These are phyloP conservation scores for Hypoxylon sp. DNA, from an alignment of 2,329 filamentous ascomycete species.

Conservation along the genomic window DNA sequence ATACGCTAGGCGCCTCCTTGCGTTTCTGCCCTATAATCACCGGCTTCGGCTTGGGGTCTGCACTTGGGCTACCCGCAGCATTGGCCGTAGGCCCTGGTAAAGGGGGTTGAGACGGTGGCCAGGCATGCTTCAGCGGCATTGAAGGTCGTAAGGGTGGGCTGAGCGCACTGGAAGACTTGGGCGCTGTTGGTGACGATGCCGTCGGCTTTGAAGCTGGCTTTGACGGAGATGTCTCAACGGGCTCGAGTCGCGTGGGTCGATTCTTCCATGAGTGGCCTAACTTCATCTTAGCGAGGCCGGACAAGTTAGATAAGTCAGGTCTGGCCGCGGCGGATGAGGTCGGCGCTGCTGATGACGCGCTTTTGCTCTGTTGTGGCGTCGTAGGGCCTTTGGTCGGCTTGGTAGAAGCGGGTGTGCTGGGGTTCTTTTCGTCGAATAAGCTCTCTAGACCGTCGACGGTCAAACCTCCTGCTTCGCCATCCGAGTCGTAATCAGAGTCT, in stretches of 20 bases:
- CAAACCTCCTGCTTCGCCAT: constrained; percentile 40
- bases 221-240: not conserved
- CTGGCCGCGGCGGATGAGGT: not conserved
- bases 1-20: constrained; percentile 63
- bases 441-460: constrained; percentile 48
- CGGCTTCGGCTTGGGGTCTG: constrained; percentile 26
- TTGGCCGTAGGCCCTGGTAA: not conserved
- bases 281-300: constrained; percentile 42
- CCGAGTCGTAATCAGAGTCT: constrained; percentile 26
- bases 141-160: constrained; percentile 9
- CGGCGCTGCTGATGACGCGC: not conserved
- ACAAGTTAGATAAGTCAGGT: constrained; percentile 3
- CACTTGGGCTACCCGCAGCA: not conserved
- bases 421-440: constrained; percentile 38
- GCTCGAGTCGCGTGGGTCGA: constrained; percentile 14
- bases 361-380: not conserved
- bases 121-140: not conserved
- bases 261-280: constrained; percentile 24
- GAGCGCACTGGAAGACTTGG: constrained; percentile 12
- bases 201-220: constrained; percentile 24
- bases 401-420: not conserved
- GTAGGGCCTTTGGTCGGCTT: constrained; percentile 14
- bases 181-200: constrained; percentile 10
- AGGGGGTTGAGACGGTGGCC: constrained; percentile 10
- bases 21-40: constrained; percentile 57